These are phyloP conservation scores for Fusarium sp. DNA, from an alignment of 2,329 filamentous ascomycete genomes.

Conservation along the genomic window DNA sequence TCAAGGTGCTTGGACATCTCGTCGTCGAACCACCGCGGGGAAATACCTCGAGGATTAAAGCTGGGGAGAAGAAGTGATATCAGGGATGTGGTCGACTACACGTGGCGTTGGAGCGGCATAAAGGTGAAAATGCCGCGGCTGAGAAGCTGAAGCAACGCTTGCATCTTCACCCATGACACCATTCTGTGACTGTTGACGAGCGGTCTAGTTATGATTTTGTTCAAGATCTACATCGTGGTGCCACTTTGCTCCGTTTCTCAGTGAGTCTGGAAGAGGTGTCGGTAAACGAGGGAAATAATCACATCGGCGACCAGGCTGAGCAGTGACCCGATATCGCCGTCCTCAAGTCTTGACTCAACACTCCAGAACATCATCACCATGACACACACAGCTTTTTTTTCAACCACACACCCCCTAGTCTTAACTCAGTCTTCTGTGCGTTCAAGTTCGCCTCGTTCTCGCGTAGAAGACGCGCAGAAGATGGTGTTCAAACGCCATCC, in stretches of 20 bases:
- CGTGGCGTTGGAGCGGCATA: background rate
- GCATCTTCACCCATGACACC: background rate
- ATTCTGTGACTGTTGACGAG: slow-evolving; percentile 2
- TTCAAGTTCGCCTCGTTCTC: background rate
- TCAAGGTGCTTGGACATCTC: background rate
- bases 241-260: background rate
- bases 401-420: background rate
- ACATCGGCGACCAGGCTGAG: background rate
- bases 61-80: background rate
- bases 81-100: background rate
- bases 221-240: background rate
- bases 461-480: background rate
- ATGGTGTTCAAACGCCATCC: background rate
- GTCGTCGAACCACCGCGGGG: background rate
- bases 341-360: background rate
- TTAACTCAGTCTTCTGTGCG: background rate
- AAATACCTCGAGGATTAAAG: background rate
- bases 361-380: background rate
- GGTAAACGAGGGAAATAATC: background rate
- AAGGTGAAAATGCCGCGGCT: background rate
- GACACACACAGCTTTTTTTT: background rate
- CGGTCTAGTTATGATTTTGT: background rate
- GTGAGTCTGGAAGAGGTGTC: background rate
- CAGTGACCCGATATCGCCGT: background rate
- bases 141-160: slow-evolving; percentile 1